Conservation (phyloP, 1,284 basidiomycete genomes). For the Ceratobasidium sp. region DNA sequence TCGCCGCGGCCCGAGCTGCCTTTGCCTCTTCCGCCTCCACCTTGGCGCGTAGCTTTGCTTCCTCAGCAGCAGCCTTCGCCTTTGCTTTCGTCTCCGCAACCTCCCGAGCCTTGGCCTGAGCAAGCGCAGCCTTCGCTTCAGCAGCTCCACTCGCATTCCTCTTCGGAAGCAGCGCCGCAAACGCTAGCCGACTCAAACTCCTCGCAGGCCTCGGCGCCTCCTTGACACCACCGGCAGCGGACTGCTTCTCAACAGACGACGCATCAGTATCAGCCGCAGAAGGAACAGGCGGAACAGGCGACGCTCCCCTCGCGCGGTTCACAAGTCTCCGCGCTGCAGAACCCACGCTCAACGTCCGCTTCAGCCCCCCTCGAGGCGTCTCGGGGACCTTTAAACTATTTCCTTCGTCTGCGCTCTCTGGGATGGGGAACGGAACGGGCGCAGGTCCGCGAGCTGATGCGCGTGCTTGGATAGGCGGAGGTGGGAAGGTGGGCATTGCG, state of each 20-base stretch:
- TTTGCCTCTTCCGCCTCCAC: slow-evolving; percentile 27
- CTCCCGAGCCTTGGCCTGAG: slow-evolving; percentile 23
- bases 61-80: slow-evolving; percentile 33
- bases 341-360: slow-evolving; percentile 37
- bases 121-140: slow-evolving; percentile 38
- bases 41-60: slow-evolving; percentile 28
- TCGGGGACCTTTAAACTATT: slow-evolving; percentile 3
- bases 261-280: not conserved
- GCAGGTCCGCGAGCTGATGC: not conserved
- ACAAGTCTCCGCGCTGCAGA: slow-evolving; percentile 20
- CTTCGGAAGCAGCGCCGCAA: slow-evolving; percentile 35
- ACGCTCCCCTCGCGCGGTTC: slow-evolving; percentile 4
- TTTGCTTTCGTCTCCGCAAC: slow-evolving; percentile 31
- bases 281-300: slow-evolving; percentile 22
- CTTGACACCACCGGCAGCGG: not conserved
- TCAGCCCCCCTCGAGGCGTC: not conserved
- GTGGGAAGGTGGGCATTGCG: not conserved
- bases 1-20: slow-evolving; percentile 13
- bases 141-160: slow-evolving; percentile 17
- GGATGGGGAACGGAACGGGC: slow-evolving; percentile 32
- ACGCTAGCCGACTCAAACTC: slow-evolving; percentile 38
- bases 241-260: slow-evolving; percentile 15
- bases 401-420: slow-evolving; percentile 14
- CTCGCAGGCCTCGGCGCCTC: slow-evolving; percentile 10
- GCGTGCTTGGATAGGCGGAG: slow-evolving; percentile 1